Percentiles rank a stretch among this genome's conserved stretches.
These are phyloP conservation scores for Protomyces arabidopsidicola DNA, from an alignment of 1,139 yeast genomes.

Conservation along the genomic window DNA sequence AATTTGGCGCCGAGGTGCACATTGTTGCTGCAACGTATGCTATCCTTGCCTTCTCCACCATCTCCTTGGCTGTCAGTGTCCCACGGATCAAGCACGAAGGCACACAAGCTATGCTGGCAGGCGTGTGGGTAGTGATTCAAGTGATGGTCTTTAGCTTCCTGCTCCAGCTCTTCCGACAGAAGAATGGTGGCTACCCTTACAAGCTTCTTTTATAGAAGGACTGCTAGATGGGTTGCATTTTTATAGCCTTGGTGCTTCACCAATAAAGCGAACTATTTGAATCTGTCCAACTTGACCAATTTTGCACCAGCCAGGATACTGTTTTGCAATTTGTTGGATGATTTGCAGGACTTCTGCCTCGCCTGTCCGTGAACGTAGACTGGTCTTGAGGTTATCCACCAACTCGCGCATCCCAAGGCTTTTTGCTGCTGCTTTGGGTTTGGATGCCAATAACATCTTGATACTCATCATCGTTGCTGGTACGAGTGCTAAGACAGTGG, in stretches of 20 bases:
- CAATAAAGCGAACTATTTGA: conserved; percentile 18
- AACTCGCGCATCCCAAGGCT: conserved; percentile 15
- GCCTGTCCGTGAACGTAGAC: conserved; percentile 14
- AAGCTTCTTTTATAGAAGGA: conserved; percentile 37
- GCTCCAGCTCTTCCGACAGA: conserved; percentile 51
- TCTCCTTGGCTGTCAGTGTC: conserved; percentile 49
- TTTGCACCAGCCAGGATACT: conserved; percentile 15
- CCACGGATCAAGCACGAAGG: conserved; percentile 47
- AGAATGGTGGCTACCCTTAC: conserved; percentile 57
- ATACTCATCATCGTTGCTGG: conserved; percentile 17
- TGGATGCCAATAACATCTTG: conserved; percentile 13
- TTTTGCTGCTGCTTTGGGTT: conserved; percentile 1
- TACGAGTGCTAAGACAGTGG: conserved; percentile 14
- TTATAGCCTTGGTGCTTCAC: conserved; percentile 3
- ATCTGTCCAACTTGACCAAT: conserved; percentile 15
- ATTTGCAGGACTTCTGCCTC: conserved; percentile 4
- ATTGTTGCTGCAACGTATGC: conserved; percentile 47
- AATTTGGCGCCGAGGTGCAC: conserved; percentile 80
- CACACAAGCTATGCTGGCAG: conserved; percentile 49
- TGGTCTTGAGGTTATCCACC: conserved; percentile 14
- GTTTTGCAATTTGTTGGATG: not conserved
- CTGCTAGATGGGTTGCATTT: not conserved
- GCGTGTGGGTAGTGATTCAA: conserved; percentile 43
- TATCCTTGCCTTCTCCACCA: conserved; percentile 42
- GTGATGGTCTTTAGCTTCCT: conserved; percentile 50